These are phyloP conservation scores for Globisporangium irregulare DNA, from an alignment of 352 stramenopile species.

Conservation along the genomic window DNA sequence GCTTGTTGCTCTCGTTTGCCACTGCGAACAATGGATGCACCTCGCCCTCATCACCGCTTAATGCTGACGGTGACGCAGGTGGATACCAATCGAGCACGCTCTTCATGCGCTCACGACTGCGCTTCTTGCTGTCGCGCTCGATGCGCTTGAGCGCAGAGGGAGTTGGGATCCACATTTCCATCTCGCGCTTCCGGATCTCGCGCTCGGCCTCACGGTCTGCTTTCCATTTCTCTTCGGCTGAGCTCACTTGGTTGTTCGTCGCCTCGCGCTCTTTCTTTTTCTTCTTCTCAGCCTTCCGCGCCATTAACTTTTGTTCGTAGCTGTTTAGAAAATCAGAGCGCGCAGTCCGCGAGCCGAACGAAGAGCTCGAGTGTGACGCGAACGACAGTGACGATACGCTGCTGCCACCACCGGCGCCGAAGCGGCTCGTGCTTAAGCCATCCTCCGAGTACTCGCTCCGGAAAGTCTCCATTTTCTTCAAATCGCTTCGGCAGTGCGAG, in stretches of 20 bases:
- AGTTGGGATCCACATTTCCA: constrained; percentile 52
- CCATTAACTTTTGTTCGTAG: constrained; percentile 56
- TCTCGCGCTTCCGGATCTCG: constrained; percentile 38
- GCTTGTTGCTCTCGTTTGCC: not conserved
- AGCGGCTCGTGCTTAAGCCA: constrained; percentile 27
- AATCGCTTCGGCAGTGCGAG: not conserved
- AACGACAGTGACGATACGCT: constrained; percentile 38
- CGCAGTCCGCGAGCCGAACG: constrained; percentile 30
- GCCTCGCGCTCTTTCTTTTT: constrained; percentile 43
- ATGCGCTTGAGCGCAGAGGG: constrained; percentile 30
- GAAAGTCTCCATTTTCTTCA: constrained; percentile 23
- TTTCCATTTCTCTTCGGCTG: constrained; percentile 41
- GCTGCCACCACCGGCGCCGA: constrained; percentile 18
- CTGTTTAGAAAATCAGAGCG: constrained; percentile 51
- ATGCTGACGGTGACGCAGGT: constrained; percentile 9
- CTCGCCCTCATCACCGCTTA: constrained; percentile 14
- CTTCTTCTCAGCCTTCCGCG: constrained; percentile 54
- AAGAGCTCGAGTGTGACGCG: constrained; percentile 29
- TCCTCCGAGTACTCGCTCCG: constrained; percentile 45
- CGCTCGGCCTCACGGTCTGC: constrained; percentile 53
- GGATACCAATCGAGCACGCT: constrained; percentile 54
- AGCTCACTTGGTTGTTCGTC: constrained; percentile 37
- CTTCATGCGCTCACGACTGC: constrained; percentile 37
- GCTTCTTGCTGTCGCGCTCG: constrained; percentile 35
- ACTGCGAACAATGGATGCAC: constrained; percentile 42